Conservation (phyloP, 176 grass and related monocot genomes). For the Avena atlantica region DNA sequence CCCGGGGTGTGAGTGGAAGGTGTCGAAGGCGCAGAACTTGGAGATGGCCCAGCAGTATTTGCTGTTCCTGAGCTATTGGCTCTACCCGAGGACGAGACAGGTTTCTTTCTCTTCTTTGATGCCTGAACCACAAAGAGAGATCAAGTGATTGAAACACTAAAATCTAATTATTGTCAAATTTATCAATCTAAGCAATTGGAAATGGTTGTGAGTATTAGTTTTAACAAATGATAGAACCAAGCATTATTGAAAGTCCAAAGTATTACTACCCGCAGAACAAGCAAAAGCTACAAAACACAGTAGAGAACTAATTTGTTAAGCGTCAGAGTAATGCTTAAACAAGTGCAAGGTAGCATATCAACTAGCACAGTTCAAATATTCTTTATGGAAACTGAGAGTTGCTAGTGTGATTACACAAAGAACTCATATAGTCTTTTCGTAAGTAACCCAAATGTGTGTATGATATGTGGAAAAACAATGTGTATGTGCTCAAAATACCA, state of each 20-base stretch:
- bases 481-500: conserved; percentile 5
- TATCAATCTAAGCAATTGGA: conserved; percentile 16
- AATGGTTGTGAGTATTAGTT: conserved; percentile 6
- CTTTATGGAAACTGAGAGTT: background rate
- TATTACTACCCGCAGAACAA: conserved; percentile 7
- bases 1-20: conserved; percentile 97
- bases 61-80: conserved; percentile 91
- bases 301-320: background rate
- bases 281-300: background rate
- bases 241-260: conserved; percentile 40
- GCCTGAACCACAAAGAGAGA: conserved; percentile 52
- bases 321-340: conserved; percentile 14
- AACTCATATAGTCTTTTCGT: background rate
- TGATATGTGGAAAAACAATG: background rate
- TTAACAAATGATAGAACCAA: conserved; percentile 9
- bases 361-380: conserved; percentile 18
- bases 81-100: conserved; percentile 74
- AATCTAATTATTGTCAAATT: conserved; percentile 27
- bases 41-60: conserved; percentile 97
- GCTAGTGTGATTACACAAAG: conserved; percentile 1
- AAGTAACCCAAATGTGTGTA: background rate
- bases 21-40: conserved; percentile 94
- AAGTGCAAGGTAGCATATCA: conserved; percentile 4
- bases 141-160: conserved; percentile 18
- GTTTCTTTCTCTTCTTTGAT: conserved; percentile 78